Conservation (phyloP, 305 asterid species). For the Solanum hybrid region DNA sequence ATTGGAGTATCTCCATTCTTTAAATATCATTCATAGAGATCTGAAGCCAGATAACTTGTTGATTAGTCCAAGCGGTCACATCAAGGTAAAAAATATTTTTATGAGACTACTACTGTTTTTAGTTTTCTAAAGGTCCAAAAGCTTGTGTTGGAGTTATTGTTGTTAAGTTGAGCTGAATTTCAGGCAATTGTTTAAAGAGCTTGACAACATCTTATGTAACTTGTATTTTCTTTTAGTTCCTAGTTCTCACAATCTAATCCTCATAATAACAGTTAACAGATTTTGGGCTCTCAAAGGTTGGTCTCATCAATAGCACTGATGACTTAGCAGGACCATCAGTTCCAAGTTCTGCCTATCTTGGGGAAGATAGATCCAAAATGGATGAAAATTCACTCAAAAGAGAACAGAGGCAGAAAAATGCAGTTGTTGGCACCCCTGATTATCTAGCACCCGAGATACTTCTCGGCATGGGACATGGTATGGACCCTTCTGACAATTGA, state of each 20-base stretch:
- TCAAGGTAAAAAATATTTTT: constrained; percentile 62
- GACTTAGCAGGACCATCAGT: constrained; percentile 84
- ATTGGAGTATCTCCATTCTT: constrained; percentile 90
- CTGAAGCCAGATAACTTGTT: constrained; percentile 97
- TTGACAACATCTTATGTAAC: background rate
- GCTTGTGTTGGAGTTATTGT: background rate
- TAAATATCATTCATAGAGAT: constrained; percentile 90
- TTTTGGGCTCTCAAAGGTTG: constrained; percentile 98
- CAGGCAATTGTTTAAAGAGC: background rate
- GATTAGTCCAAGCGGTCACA: constrained; percentile 98
- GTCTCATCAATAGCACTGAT: constrained; percentile 95
- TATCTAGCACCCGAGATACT: constrained; percentile 99
- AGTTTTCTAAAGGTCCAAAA: background rate
- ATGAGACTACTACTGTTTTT: background rate
- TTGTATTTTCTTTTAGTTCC: background rate
- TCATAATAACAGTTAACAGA: constrained; percentile 83
- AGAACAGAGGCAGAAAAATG: constrained; percentile 66
- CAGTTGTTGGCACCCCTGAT: constrained; percentile 98
- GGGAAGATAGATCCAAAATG: constrained; percentile 55
- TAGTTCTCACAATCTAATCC: constrained; percentile 29
- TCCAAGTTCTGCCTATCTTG: constrained; percentile 36
- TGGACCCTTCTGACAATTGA: constrained; percentile 15
- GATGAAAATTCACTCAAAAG: constrained; percentile 45
- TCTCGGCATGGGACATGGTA: constrained; percentile 99
- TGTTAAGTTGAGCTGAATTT: background rate